phyloP scores from a whole-genome alignment of 352 stramenopile genomes.

The Saprolegnia diclina region DNA sequence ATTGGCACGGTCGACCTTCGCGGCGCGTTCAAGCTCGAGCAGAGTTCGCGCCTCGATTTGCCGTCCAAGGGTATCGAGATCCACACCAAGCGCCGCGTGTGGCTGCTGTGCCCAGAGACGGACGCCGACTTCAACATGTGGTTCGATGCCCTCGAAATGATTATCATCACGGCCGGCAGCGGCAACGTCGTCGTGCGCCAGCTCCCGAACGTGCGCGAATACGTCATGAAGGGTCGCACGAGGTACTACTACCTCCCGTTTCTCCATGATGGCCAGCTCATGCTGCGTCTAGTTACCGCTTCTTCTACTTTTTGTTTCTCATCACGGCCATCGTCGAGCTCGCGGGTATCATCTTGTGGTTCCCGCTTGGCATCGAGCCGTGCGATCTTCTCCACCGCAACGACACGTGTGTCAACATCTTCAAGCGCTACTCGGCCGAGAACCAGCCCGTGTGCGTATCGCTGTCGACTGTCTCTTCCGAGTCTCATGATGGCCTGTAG shows the following conservation, averaged over 20 bases:
- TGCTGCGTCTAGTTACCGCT: conserved; percentile 41
- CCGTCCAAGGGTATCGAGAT: conserved; percentile 61
- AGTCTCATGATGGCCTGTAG: neutral
- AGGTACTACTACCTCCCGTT: conserved; percentile 19
- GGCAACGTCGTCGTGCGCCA: conserved; percentile 75
- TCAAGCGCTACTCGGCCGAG: conserved; percentile 40
- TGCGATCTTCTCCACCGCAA: conserved; percentile 57
- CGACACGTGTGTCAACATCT: conserved; percentile 45
- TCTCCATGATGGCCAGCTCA: neutral
- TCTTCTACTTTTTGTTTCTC: conserved; percentile 70
- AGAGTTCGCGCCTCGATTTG: conserved; percentile 67
- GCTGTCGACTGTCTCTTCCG: neutral
- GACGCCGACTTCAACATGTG: conserved; percentile 76
- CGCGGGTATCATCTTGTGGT: conserved; percentile 42
- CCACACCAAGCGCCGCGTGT: conserved; percentile 66
- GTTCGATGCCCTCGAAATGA: conserved; percentile 74
- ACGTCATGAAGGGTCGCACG: conserved; percentile 66
- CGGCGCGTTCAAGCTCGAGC: conserved; percentile 72
- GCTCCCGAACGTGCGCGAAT: conserved; percentile 68
- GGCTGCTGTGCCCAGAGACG: conserved; percentile 74
- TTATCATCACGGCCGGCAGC: conserved; percentile 59
- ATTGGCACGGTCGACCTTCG: conserved; percentile 69
- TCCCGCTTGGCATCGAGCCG: conserved; percentile 53
- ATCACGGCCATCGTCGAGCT: conserved; percentile 58
- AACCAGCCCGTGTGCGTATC: conserved; percentile 17